Conservation (phyloP, 768 basidiomycete genomes). For the Leucosporidium yakuticum region DNA sequence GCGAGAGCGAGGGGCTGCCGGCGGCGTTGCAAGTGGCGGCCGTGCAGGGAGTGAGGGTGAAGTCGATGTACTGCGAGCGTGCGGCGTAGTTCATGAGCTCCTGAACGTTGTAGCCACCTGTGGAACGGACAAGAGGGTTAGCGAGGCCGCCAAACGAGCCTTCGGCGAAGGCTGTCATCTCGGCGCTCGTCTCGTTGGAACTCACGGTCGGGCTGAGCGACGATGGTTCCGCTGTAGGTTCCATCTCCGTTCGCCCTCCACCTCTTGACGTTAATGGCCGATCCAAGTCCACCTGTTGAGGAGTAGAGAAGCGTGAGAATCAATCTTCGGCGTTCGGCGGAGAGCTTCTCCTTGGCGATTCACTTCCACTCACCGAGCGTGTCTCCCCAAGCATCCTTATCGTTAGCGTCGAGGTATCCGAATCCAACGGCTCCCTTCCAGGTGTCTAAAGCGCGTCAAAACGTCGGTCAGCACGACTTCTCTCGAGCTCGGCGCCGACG, state of each 20-base stretch:
- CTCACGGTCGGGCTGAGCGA: slow-evolving; percentile 5
- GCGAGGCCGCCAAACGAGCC: too few relatives aligned
- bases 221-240: not conserved
- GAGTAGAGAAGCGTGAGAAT: too few relatives aligned
- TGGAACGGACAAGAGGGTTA: not conserved
- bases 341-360: not conserved
- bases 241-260: not conserved
- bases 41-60: slow-evolving; percentile 57
- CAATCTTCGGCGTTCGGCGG: not conserved
- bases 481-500: too few relatives aligned
- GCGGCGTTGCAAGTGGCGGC: slow-evolving; percentile 37
- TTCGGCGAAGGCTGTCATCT: too few relatives aligned
- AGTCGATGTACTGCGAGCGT: slow-evolving; percentile 59
- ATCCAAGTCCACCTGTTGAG: not conserved
- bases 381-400: not conserved
- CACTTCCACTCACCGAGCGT: not conserved
- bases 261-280: not conserved
- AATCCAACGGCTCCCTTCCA: not conserved
- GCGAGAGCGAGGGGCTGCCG: slow-evolving; percentile 49
- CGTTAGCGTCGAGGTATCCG: not conserved
- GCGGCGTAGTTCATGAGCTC: slow-evolving; percentile 58
- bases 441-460: too few relatives aligned
- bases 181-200: too few relatives aligned
- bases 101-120: slow-evolving; percentile 44
- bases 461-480: too few relatives aligned